Evolutionary conservation across 306 rosid genomes (phyloP).

Genomic region (Chamaecrista fasciculata): DNA sequence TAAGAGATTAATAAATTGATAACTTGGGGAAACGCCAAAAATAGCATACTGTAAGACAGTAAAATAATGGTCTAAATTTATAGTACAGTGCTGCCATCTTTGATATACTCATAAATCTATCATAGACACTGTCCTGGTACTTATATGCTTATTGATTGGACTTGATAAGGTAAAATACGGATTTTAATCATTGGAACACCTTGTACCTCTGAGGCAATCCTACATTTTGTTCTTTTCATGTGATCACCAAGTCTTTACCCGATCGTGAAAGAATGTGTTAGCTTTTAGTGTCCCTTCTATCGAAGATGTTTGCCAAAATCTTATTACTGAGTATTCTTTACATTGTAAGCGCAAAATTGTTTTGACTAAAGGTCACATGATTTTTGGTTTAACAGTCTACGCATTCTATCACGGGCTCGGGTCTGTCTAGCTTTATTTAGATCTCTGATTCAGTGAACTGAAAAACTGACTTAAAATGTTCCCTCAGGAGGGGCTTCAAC

Average conservation of each 20-base stretch:
- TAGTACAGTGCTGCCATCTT: background rate
- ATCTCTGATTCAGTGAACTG: background rate
- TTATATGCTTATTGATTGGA: background rate
- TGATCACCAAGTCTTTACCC: background rate
- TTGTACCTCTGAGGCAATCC: background rate
- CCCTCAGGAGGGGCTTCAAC: background rate
- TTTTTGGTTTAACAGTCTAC: background rate
- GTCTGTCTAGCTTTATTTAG: background rate
- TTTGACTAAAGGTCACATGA: background rate
- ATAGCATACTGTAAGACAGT: background rate
- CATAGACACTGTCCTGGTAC: constrained; percentile 9
- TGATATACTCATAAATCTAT: constrained; percentile 6
- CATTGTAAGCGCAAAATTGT: background rate
- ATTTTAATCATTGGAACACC: background rate
- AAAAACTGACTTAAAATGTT: constrained; percentile 2
- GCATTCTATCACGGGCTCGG: background rate
- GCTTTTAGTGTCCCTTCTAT: background rate
- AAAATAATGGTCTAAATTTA: constrained; percentile 2
- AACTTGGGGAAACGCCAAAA: constrained; percentile 4
- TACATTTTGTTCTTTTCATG: constrained; percentile 1
- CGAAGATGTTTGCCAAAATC: background rate
- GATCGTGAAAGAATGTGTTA: background rate
- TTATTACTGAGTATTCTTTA: background rate
- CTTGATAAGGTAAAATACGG: background rate
- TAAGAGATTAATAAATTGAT: constrained; percentile 3